A percentile compares a stretch with the other conserved stretches of the same genome.
These are phyloP conservation scores for Suillus luteus DNA, from an alignment of 768 basidiomycete genomes.

Conservation along the genomic window DNA sequence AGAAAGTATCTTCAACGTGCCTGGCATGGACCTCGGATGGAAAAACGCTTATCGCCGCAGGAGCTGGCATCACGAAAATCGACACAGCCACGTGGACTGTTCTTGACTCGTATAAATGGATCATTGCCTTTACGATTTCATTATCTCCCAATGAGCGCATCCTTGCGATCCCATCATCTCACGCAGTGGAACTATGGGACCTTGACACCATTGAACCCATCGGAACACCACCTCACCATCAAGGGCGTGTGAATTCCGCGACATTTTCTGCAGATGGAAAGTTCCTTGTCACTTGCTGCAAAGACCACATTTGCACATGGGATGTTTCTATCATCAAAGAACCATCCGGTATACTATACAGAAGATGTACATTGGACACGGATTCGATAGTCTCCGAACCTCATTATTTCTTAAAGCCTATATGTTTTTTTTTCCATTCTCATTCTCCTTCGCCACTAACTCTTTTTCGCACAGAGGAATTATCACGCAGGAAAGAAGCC, in stretches of 20 bases:
- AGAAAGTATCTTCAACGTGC: not conserved
- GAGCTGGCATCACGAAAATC: not conserved
- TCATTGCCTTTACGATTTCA: not conserved
- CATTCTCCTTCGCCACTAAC: too few relatives aligned
- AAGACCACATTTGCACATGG: too few relatives aligned
- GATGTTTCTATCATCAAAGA: too few relatives aligned
- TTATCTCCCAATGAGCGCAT: not conserved
- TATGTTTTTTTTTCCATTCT: too few relatives aligned
- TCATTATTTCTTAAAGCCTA: too few relatives aligned
- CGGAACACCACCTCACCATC: not conserved
- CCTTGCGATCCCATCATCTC: not conserved
- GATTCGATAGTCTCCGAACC: too few relatives aligned
- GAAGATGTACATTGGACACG: too few relatives aligned
- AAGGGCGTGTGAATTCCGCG: fast-evolving
- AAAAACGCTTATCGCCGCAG: not conserved
- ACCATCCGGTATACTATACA: too few relatives aligned
- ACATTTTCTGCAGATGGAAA: not conserved
- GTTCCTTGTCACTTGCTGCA: too few relatives aligned
- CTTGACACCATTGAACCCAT: not conserved
- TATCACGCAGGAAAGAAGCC: not conserved
- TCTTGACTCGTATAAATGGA: not conserved
- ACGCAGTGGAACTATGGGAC: not conserved
- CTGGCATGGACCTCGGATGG: not conserved
- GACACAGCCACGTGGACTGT: not conserved
- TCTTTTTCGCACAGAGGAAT: not conserved